Conservation (phyloP, 345 rosid species). For the Litchi chinensis region DNA sequence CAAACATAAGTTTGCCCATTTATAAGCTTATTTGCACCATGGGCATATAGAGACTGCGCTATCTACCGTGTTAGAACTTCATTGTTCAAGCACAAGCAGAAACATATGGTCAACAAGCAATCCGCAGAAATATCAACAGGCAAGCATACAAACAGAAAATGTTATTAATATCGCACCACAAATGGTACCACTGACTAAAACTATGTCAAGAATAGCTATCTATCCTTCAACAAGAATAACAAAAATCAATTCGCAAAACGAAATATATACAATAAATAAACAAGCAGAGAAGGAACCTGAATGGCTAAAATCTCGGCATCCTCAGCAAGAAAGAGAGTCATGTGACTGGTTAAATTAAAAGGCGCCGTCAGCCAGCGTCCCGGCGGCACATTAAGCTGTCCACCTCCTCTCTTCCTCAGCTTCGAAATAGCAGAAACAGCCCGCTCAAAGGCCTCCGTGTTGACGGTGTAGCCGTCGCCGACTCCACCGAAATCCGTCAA, state of each 20-base stretch:
- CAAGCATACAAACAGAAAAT: background rate
- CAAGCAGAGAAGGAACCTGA: constrained; percentile 50
- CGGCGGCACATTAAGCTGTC: constrained; percentile 92
- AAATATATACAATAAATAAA: too few species aligned
- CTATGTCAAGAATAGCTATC: background rate
- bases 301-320: constrained; percentile 83
- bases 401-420: constrained; percentile 74
- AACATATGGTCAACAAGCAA: background rate
- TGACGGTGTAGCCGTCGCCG: constrained; percentile 78
- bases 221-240: too few species aligned
- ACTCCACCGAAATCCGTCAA: constrained; percentile 91
- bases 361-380: constrained; percentile 97
- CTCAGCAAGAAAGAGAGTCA: constrained; percentile 89
- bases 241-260: too few species aligned
- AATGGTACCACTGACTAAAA: background rate
- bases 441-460: constrained; percentile 89
- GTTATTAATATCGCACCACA: background rate
- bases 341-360: constrained; percentile 89
- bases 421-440: constrained; percentile 78
- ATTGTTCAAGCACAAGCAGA: background rate
- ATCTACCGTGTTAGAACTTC: background rate
- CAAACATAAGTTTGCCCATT: background rate
- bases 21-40: background rate
- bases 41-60: background rate
- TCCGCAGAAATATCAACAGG: background rate